These are phyloP conservation scores for Marchantia polymorpha DNA, from an alignment of 225 moss, liverwort and hornwort species.

Conservation along the genomic window DNA sequence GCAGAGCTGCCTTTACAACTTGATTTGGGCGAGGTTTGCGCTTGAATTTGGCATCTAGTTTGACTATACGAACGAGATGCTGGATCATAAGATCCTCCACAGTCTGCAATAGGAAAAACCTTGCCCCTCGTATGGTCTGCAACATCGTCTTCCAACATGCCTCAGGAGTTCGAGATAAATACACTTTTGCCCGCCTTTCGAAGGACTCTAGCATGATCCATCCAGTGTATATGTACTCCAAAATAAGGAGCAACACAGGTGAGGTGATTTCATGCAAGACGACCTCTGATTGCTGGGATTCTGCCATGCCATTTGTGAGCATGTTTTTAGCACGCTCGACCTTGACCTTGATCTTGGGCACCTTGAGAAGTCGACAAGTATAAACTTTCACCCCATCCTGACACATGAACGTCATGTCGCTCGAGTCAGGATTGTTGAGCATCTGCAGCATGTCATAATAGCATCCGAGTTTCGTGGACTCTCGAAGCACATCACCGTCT, in stretches of 20 bases:
- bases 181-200: background rate
- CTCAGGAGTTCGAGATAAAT: background rate
- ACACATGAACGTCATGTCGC: constrained; percentile 25
- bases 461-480: background rate
- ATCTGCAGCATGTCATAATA: constrained; percentile 3
- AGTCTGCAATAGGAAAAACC: constrained; percentile 24
- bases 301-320: constrained; percentile 29
- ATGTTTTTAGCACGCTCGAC: constrained; percentile 25
- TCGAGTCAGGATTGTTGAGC: constrained; percentile 30
- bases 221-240: constrained; percentile 34
- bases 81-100: background rate
- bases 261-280: constrained; percentile 16
- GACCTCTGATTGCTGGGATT: constrained; percentile 17
- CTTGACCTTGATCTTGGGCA: background rate
- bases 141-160: constrained; percentile 14
- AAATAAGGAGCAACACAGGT: constrained; percentile 9
- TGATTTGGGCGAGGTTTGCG: background rate
- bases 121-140: constrained; percentile 6
- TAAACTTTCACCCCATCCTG: constrained; percentile 26
- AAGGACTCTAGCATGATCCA: constrained; percentile 7
- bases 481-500: background rate
- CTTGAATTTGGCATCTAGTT: background rate
- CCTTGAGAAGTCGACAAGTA: constrained; percentile 23
- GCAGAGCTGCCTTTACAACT: constrained; percentile 10
- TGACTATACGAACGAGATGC: too few species aligned